Percentiles rank a stretch among this genome's conserved stretches.
Conservation (phyloP, 805 yeast species). For the Yarrowia hollandica region DNA sequence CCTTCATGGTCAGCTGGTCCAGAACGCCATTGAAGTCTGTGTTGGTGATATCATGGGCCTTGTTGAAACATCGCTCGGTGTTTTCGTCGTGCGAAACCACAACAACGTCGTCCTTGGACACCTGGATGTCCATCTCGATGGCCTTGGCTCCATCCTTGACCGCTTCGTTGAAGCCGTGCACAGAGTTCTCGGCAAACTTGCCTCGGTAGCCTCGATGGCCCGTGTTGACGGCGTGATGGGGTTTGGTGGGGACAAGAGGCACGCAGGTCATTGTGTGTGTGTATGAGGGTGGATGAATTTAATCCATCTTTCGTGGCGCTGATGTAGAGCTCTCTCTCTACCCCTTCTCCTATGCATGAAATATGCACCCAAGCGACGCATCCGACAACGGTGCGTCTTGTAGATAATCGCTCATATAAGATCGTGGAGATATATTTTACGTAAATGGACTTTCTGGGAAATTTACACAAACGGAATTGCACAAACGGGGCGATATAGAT, state of each 20-base stretch:
- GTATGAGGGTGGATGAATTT: too few relatives aligned
- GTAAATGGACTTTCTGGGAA: too few relatives aligned
- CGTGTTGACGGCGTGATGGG: constrained; percentile 32
- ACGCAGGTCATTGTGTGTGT: constrained; percentile 6
- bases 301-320: too few relatives aligned
- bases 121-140: constrained; percentile 59
- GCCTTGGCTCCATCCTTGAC: constrained; percentile 49
- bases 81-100: constrained; percentile 56
- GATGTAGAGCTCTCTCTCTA: not conserved
- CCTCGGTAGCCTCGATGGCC: constrained; percentile 44
- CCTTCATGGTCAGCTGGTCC: constrained; percentile 42
- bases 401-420: not conserved
- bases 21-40: constrained; percentile 44
- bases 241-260: not conserved
- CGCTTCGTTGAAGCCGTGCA: constrained; percentile 50
- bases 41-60: constrained; percentile 44
- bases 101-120: constrained; percentile 53
- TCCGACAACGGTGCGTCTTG: not conserved
- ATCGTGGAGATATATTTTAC: too few relatives aligned
- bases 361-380: too few relatives aligned
- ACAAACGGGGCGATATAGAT: not conserved
- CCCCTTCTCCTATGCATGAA: constrained; percentile 4
- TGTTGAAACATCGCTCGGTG: constrained; percentile 52
- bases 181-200: constrained; percentile 50
- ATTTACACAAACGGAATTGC: not conserved